phyloP scores from a whole-genome alignment of 2,329 filamentous ascomycete genomes.

The Penicillium psychrosexuale region DNA sequence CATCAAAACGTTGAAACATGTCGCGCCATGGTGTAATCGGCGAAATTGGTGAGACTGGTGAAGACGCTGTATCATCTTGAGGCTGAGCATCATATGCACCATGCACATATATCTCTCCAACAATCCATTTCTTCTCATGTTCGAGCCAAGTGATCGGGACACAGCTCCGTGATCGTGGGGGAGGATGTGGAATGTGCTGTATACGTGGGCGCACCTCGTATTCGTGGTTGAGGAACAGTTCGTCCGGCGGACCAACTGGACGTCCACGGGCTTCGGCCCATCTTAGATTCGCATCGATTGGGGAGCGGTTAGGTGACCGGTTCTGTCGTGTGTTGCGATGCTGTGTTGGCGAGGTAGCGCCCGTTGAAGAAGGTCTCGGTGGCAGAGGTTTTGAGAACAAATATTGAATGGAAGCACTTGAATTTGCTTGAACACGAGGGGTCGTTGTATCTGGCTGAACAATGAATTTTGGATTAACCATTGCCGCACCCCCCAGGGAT shows the following conservation, averaged over 20 bases:
- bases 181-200: neutral
- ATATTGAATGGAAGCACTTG: conserved; percentile 10
- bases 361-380: conserved; percentile 6
- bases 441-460: neutral
- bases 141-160: conserved; percentile 31
- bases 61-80: neutral
- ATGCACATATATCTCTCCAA: conserved; percentile 1
- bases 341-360: neutral
- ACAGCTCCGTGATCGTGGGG: conserved; percentile 7
- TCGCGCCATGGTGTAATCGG: neutral
- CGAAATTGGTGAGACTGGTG: conserved; percentile 3
- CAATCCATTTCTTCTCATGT: conserved; percentile 30
- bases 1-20: neutral
- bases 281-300: neutral
- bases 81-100: neutral
- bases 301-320: neutral
- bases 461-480: conserved; percentile 23
- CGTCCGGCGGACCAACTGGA: neutral
- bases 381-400: conserved; percentile 21
- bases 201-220: neutral
- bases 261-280: neutral
- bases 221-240: neutral
- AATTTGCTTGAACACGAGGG: conserved; percentile 3
- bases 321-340: neutral
- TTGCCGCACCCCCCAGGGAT: conserved; percentile 35